phyloP scores from a whole-genome alignment of 164 flowering plant genomes.

The Euptelea pleiosperma region DNA sequence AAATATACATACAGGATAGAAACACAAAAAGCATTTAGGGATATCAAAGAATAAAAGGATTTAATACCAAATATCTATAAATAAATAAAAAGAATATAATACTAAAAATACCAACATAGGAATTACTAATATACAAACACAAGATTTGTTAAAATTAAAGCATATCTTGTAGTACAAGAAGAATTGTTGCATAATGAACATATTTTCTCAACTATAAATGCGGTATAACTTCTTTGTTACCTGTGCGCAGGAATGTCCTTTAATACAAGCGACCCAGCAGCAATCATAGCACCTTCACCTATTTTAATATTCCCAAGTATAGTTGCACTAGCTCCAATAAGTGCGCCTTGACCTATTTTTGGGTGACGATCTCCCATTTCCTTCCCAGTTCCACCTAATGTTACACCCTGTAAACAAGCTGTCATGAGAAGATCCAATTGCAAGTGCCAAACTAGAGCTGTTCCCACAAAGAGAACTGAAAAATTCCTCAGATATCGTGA shows the following conservation, averaged over 20 bases:
- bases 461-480: background rate
- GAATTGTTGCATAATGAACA: background rate
- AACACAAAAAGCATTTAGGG: no score
- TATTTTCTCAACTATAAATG: background rate
- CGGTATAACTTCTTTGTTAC: slow-evolving; percentile 25
- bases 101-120: background rate
- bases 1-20: no score
- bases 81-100: background rate
- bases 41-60: no score
- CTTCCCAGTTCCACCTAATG: slow-evolving; percentile 79
- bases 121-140: background rate
- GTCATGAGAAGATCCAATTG: slow-evolving; percentile 3
- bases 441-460: background rate
- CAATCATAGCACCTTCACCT: slow-evolving; percentile 87
- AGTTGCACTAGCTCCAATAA: slow-evolving; percentile 67
- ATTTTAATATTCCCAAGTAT: slow-evolving; percentile 79
- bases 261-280: slow-evolving; percentile 82
- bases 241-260: slow-evolving; percentile 71
- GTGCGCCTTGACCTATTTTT: slow-evolving; percentile 68
- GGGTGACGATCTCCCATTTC: slow-evolving; percentile 82
- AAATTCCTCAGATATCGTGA: background rate
- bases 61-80: no score
- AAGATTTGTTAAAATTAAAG: background rate
- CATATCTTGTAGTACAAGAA: background rate
- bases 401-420: slow-evolving; percentile 53